These are phyloP conservation scores for Neospermospora avenae DNA, from an alignment of 2,329 filamentous ascomycete genomes.

Conservation along the genomic window DNA sequence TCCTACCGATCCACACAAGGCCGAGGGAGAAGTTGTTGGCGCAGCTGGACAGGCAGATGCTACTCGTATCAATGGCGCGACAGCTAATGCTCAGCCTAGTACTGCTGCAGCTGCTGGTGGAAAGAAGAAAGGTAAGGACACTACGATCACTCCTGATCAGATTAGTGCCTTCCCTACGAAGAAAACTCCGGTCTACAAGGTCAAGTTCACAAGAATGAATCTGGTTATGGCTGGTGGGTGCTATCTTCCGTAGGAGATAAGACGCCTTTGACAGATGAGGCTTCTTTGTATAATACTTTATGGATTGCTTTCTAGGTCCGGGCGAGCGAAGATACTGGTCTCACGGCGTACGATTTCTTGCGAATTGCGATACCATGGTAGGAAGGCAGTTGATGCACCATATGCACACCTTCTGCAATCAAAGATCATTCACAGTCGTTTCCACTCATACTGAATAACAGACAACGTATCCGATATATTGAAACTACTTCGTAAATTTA, in stretches of 20 bases:
- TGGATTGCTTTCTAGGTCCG: background rate
- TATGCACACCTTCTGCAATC: background rate
- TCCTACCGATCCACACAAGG: conserved; percentile 61
- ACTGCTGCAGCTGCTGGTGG: conserved; percentile 33
- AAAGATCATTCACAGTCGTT: background rate
- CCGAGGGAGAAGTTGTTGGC: conserved; percentile 39
- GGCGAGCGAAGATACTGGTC: background rate
- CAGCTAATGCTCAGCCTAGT: conserved; percentile 31
- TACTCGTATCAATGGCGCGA: conserved; percentile 40
- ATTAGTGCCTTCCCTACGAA: conserved; percentile 95
- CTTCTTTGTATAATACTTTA: background rate
- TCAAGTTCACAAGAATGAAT: conserved; percentile 94
- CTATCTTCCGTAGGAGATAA: conserved; percentile 39
- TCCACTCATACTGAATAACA: too few relatives aligned
- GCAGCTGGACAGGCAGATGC: conserved; percentile 48
- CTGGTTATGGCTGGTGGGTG: conserved; percentile 81
- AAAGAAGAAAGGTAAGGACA: conserved; percentile 85
- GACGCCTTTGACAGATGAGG: background rate
- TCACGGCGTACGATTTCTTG: background rate
- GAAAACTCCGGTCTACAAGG: conserved; percentile 91
- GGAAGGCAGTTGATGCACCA: background rate
- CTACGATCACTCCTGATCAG: conserved; percentile 86
- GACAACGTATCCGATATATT: too few relatives aligned
- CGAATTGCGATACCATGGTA: background rate
- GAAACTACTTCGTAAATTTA: too few relatives aligned